phyloP scores from a whole-genome alignment of 2,329 filamentous ascomycete genomes.

The Sporothrix variecibatus region DNA sequence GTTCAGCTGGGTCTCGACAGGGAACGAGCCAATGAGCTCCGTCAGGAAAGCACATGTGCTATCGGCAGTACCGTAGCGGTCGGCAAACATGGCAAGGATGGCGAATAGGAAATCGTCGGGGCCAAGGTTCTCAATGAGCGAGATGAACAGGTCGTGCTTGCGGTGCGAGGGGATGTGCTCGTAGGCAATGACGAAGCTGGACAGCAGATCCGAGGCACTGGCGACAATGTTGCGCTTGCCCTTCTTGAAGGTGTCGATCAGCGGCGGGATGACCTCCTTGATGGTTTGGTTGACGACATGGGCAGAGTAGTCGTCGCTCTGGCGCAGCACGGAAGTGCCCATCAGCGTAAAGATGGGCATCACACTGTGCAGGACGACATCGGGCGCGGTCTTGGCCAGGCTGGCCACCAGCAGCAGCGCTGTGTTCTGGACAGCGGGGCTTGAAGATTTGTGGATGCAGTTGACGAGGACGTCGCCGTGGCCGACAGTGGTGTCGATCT shows the following conservation, averaged over 20 bases:
- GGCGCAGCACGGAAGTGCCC: constrained; percentile 84
- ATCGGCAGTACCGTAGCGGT: constrained; percentile 79
- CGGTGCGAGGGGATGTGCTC: constrained; percentile 92
- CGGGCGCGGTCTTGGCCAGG: constrained; percentile 83
- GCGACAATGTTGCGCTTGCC: constrained; percentile 76
- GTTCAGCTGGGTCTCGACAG: constrained; percentile 73
- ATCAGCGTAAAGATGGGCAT: constrained; percentile 99
- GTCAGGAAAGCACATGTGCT: constrained; percentile 73
- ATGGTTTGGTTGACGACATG: constrained; percentile 96
- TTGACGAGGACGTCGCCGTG: constrained; percentile 90
- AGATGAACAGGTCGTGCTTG: constrained; percentile 77
- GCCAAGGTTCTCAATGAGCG: constrained; percentile 82
- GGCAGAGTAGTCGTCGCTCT: constrained; percentile 95
- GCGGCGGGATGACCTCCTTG: constrained; percentile 86
- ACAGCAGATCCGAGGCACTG: constrained; percentile 83
- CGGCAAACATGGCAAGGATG: constrained; percentile 84
- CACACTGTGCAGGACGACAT: constrained; percentile 90
- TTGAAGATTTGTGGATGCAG: constrained; percentile 88
- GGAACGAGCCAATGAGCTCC: constrained; percentile 72
- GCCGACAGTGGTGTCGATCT: constrained; percentile 76
- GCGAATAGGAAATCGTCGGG: constrained; percentile 85
- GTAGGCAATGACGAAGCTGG: constrained; percentile 94
- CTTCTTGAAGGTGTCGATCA: constrained; percentile 81
- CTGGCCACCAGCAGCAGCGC: constrained; percentile 85
- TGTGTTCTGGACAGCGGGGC: constrained; percentile 89